Base-by-base conservation (phyloP, 106 monocot species). In the Apostasia ramifera region DNA sequence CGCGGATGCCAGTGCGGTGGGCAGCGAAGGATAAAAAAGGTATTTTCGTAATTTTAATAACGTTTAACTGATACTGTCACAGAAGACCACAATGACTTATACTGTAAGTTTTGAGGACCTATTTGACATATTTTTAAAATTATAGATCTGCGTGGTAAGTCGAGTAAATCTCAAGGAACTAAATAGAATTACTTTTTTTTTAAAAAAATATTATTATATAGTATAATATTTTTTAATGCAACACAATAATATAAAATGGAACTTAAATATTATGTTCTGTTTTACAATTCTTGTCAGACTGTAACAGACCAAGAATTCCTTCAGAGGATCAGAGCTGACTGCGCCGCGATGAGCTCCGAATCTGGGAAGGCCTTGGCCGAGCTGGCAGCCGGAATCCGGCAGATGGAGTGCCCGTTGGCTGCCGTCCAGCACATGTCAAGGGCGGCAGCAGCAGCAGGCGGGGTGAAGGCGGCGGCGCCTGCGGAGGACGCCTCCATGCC, bases 331-430 rank as follows among this genome's bases (percentile, higher is more conserved):
- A 60, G 44, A 53, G 11, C 53, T 15, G 74, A 71, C 2, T 82
- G 77, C 57, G 3, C 8, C 8, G 76, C 81, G 59, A 78, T 86
- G 79, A 77, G 81, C 83, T 77, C 67, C 6, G 81, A 79, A 53
- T 78, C 83, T 1, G 73, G 76, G 10, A 79, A 79, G 61, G 72
- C 76, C 9, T 40, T 86, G 54, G 66, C 51, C 10, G 81, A 82
- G 40, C 75, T 91, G 40, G 78, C 84, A 1, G 44, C 53, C 13
- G 66, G 80, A 37, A 71, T 91, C 13, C 73, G 74, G 8, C 49
- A 69, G 3, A 82, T 75, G 81, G 74, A 59, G 1, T 4, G 10
- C 0, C 78, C 91, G 1, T 47, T 63, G 1, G 2, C 57, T 2
- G 71, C 81, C 40, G 50, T 8, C 47, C 42, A 41, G 42, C 79